These are phyloP conservation scores for Auricularia sp. DNA, from an alignment of 768 basidiomycete species.

Conservation along the genomic window DNA sequence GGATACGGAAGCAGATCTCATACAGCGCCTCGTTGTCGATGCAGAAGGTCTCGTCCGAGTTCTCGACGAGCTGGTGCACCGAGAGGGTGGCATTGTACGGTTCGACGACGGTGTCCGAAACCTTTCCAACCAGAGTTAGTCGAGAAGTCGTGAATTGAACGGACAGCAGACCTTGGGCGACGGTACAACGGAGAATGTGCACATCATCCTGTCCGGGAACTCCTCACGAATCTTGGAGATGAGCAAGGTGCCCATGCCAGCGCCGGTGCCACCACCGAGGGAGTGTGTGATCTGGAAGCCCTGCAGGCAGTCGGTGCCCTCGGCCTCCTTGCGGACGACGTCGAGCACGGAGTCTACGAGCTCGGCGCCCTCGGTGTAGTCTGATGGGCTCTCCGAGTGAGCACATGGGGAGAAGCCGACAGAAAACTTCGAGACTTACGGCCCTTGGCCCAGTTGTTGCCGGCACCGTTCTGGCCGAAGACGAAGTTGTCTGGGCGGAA, in stretches of 20 bases:
- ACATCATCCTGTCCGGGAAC: conserved; percentile 99
- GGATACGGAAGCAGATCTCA: conserved; percentile 97
- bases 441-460: conserved; percentile 99
- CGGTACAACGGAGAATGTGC: conserved; percentile 97
- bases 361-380: conserved; percentile 95
- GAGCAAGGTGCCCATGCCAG: conserved; percentile 98
- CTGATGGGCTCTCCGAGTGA: conserved; percentile 26
- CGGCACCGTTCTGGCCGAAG: conserved; percentile 95
- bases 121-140: conserved; percentile 16
- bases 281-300: conserved; percentile 99
- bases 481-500: conserved; percentile 99
- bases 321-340: conserved; percentile 98
- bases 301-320: conserved; percentile 94
- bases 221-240: conserved; percentile 99
- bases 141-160: not conserved
- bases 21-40: conserved; percentile 99
- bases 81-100: conserved; percentile 99
- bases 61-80: conserved; percentile 97
- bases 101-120: conserved; percentile 98
- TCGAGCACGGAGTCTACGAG: conserved; percentile 96
- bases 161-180: conserved; percentile 59
- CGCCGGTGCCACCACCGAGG: conserved; percentile 97
- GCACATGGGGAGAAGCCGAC: conserved; percentile 9
- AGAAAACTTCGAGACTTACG: conserved; percentile 45
- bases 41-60: conserved; percentile 99